A percentile compares a stretch with the other conserved stretches of the same genome.
Conservation (phyloP, 176 grass and related monocot genomes). For the Bonia amplexicaulis region DNA sequence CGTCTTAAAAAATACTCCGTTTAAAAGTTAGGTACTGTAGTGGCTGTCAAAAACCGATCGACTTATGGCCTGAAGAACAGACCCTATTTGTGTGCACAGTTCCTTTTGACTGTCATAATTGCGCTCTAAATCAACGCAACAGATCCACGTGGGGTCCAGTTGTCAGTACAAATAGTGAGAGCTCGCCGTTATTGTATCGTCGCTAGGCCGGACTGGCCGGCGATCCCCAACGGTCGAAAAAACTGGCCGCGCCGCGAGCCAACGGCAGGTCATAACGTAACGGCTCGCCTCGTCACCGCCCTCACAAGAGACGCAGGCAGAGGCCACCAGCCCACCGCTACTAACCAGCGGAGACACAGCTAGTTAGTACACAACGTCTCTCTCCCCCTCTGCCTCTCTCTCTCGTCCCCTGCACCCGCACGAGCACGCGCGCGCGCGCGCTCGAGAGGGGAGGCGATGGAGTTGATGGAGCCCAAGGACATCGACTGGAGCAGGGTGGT, state of each 20-base stretch:
- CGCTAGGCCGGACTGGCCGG: not conserved
- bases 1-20: too few species aligned
- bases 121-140: not conserved
- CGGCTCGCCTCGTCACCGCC: constrained; percentile 25
- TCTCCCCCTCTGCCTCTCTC: not conserved
- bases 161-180: not conserved
- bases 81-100: too few species aligned
- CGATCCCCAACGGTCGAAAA: constrained; percentile 50
- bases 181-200: constrained; percentile 1
- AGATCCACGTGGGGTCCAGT: not conserved
- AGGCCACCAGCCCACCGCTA: not conserved
- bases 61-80: too few species aligned
- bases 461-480: constrained; percentile 78
- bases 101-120: not conserved
- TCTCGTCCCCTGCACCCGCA: not conserved
- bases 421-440: not conserved
- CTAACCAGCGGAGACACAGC: not conserved
- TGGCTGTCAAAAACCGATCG: too few species aligned
- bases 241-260: constrained; percentile 24
- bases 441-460: not conserved
- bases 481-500: constrained; percentile 89
- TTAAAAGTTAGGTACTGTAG: too few species aligned
- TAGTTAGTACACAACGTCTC: not conserved
- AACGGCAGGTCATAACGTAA: constrained; percentile 20
- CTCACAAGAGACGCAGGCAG: not conserved